Evolutionary conservation across 441 rosid genomes (phyloP).

Genomic region (Euphorbia schlechtendalii): DNA sequence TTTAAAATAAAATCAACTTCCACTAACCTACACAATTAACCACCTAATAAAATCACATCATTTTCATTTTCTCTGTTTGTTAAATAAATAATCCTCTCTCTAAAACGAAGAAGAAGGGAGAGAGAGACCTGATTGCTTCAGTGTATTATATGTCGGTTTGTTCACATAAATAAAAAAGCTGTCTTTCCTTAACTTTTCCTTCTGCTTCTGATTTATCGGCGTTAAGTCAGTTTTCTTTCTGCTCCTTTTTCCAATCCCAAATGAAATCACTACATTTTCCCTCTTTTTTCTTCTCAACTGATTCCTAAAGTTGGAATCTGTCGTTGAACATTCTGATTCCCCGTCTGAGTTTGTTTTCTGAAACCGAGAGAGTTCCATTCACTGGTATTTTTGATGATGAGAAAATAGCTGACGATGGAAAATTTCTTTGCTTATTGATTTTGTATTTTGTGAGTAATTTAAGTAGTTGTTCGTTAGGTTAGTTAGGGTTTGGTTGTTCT

Average conservation of each 20-base stretch:
- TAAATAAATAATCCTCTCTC: background rate
- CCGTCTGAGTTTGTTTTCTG: too few relatives aligned
- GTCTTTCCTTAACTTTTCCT: constrained; percentile 35
- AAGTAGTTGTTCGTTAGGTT: constrained; percentile 4
- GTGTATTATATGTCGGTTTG: constrained; percentile 73
- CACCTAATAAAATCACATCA: background rate
- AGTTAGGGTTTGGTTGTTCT: constrained; percentile 25
- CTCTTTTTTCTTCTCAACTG: constrained; percentile 6
- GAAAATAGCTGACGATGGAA: constrained; percentile 15
- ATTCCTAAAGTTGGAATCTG: constrained; percentile 4
- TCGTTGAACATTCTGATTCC: constrained; percentile 12
- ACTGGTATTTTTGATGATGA: constrained; percentile 7
- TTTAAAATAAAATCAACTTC: background rate
- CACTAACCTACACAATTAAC: background rate
- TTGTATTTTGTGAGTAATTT: constrained; percentile 7
- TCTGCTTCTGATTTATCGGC: constrained; percentile 46
- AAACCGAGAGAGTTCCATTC: too few relatives aligned
- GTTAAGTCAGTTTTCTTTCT: constrained; percentile 49
- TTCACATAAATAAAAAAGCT: constrained; percentile 36
- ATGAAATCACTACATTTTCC: background rate
- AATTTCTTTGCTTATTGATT: constrained; percentile 7
- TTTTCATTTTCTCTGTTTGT: constrained; percentile 6
- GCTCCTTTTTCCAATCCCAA: constrained; percentile 29
- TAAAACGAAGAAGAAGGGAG: background rate
- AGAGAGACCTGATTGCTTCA: constrained; percentile 26